A percentile compares a stretch with the other conserved stretches of the same genome.
These are phyloP conservation scores for Amauroascus verrucosus DNA, from an alignment of 2,329 filamentous ascomycete genomes.

Conservation along the genomic window DNA sequence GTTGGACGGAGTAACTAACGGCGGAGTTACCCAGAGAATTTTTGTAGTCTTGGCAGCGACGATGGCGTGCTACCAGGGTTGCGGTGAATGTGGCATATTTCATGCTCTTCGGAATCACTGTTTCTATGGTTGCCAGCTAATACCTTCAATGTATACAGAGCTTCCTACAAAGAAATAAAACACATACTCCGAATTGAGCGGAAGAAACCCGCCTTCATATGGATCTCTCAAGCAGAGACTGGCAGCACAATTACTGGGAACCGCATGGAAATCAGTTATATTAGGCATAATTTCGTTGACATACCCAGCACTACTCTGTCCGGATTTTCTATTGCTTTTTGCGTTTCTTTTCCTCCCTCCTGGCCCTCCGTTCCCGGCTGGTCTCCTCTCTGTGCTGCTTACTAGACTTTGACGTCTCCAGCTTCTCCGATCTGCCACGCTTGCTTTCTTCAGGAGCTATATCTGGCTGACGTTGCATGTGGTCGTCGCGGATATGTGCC, in stretches of 20 bases:
- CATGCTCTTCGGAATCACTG: no score
- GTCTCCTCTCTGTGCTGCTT: slow-evolving; percentile 34
- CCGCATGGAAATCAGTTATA: not conserved
- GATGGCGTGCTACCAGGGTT: not conserved
- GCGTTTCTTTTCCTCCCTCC: slow-evolving; percentile 28
- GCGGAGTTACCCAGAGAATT: not conserved
- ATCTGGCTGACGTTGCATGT: not conserved
- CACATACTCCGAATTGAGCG: not conserved
- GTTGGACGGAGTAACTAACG: no score
- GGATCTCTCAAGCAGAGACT: not conserved
- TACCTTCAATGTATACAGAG: no score
- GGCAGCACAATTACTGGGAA: not conserved
- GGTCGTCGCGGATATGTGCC: slow-evolving; percentile 9
- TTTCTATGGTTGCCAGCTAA: no score
- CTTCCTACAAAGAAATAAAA: not conserved
- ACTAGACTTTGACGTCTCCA: slow-evolving; percentile 23
- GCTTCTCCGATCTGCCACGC: slow-evolving; percentile 7
- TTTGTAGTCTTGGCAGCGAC: not conserved
- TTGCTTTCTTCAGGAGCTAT: not conserved
- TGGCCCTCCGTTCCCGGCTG: slow-evolving; percentile 25
- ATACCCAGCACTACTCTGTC: not conserved
- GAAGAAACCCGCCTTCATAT: not conserved
- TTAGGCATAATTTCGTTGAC: not conserved
- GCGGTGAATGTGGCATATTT: no score
- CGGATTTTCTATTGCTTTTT: slow-evolving; percentile 24